Base-by-base conservation (phyloP, 1,284 basidiomycete genomes). In the Cryptococcus jaspeensis region DNA sequence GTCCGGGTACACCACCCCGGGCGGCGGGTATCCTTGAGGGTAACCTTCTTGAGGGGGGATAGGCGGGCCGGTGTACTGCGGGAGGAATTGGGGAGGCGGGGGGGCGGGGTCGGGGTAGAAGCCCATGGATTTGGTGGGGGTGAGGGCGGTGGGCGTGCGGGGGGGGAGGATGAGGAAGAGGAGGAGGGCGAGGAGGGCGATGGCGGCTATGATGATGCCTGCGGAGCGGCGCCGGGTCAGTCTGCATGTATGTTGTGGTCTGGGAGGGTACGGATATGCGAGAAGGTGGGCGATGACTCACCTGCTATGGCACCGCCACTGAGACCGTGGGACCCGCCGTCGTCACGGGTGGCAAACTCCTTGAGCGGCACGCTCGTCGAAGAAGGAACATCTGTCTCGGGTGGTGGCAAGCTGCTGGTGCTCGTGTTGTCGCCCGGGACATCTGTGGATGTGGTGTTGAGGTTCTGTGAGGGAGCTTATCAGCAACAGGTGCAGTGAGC, bases 301-400 rank as follows among this genome's bases (percentile, higher is more conserved):
- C 63, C 60, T 16, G 51, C 55, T 2, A 65, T 56, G 22, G 58
- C 59, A 36, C 56, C 63, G 22, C 53, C 52, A 46, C 59, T 60
- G 20, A 65, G 28, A 13, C 60, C 60, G 25, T 53, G 50, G 1
- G 56, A 51, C 1, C 39, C 46, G 18, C 44, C 45, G 32, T 47
- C 40, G 4, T 32, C 50, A 9, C 49, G 50, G 32, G 58, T 59
- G 52, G 43, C 49, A 52, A 55, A 49, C 48, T 32, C 28, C 28
- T 32, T 32, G 5, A 9, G 4, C 28, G 28, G 28, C 5, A 32
- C 9, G 28, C 9, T 9, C 9, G 4, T 32, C 28, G 28, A 32
- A 32, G 28, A 32, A 32, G 28, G 28, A 4, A 32, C 28, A 32
- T 32, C 4, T 4, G 28, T 32, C 28, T 32, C 28, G 9, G 28